Base-by-base conservation (phyloP, 2,329 filamentous ascomycete genomes). In the Penicillium sp. region DNA sequence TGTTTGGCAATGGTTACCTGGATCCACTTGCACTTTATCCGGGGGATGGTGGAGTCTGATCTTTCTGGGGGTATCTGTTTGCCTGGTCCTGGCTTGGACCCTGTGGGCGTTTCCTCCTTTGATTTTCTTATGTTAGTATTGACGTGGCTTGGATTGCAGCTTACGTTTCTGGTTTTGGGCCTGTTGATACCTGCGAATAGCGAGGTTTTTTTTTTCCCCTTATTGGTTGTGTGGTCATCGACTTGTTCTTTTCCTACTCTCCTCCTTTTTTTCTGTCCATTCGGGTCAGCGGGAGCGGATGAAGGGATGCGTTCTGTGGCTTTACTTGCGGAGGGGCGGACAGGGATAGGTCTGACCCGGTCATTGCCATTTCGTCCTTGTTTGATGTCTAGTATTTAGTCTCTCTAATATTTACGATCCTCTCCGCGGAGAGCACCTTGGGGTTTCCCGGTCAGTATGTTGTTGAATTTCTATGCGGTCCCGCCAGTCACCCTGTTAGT, bases 161-260 rank as follows among this genome's bases (percentile, higher is more conserved):
- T 50, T 35, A 17, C 11, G 20, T 42, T 25, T 50, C 14, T 28
- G 28, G 45, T 38, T 37, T 31, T 41, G 17, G 22, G 50, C 11
- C 28, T 28, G 42, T 43, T 47, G 52, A 54, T 54, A 43, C 52
- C 52, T 54, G 41, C 52, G 52, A 54, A 54, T 38, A 47, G 52
- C 52, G 52, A 54, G 28, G 28, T 12, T 37, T 39, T 22, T 39
- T 54, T 20, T 20, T 20, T 2, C 20, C 22, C 8, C 8, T 38
- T 38, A 22, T 2, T 17, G 34, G 17, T 38, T 54, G 31, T 47
- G 35, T 12, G 37, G 15, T 51, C 14, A 38, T 51, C 10, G 39
- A 17, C 20, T 51, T 51, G 4, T 25, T 14, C 14, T 37, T 6
- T 51, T 51, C 1, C 22, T 20, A n/a, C n/a, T 51, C 17, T 51